Base-by-base conservation (phyloP, 805 yeast genomes). In the Hanseniaspora clermontiae region DNA sequence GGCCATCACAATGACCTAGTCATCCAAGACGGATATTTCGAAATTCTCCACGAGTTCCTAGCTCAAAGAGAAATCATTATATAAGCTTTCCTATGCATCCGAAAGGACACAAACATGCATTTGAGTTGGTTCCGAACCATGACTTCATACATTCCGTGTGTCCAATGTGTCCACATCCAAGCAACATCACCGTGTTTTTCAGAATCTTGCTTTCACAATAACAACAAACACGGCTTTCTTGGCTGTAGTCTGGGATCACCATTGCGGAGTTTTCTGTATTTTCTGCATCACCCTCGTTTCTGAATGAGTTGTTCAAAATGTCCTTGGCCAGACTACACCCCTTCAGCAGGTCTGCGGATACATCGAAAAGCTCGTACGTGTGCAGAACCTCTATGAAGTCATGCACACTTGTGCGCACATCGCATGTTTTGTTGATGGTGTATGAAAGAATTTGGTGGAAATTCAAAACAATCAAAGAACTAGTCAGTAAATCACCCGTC, bases 1-100 rank as follows among this genome's bases (percentile, higher is more conserved):
- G 83, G 88, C 1, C 75, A 74, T 56, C 98, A 91, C 68, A 91
- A 91, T 64, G 95, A 89, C 65, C 88, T 97, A 0, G 80, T 85
- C 39, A 63, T 78, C 5, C 87, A 83, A 64, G 80, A 80, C 1
- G 81, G 79, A 12, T 91, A 91, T 68, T 93, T 96, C 96, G 79
- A 77, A 8, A 74, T 72, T 32, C 71, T 88, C 50, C 74, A 74
- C 45, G 75, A 76, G 24, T 87, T 87, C 63, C 70, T 82, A 38
- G 6, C 15, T 9, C 32, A 46, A 11, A 46, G 49, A 46, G 49
- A 46, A 32, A 19, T 46, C 20, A 34, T 48, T 57, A 58, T 8
- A 61, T 47, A 43, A 61, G 51, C 24, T 49, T 43, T 7, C 60
- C 60, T 20, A 46, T 49, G 47, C 72, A 84, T 0, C 95, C 93